Percentiles rank a stretch among this genome's conserved stretches.
Evolutionary conservation across 1,284 basidiomycete species (phyloP).

Genomic region (Apiotrichum siamense): DNA sequence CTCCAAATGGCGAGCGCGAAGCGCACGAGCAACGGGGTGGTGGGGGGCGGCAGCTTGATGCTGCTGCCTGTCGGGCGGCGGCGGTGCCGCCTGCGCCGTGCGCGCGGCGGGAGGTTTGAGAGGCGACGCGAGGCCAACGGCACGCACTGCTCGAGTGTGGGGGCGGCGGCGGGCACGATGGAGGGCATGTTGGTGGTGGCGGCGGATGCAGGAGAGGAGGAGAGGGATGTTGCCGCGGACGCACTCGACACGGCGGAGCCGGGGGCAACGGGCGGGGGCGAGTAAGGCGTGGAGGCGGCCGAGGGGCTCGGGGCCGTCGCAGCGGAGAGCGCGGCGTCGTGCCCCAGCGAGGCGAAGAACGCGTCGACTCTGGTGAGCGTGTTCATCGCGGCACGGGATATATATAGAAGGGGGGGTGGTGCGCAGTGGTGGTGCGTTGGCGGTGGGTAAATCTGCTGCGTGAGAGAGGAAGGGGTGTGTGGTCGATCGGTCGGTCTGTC

Average conservation of each 20-base stretch:
- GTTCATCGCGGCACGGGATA: too few species aligned
- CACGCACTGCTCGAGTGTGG: too few species aligned
- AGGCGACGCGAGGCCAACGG: neutral
- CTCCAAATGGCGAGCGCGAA: slow-evolving; percentile 41
- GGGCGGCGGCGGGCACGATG: neutral
- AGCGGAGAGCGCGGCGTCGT: neutral
- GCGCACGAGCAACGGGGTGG: slow-evolving; percentile 36
- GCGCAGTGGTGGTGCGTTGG: too few species aligned
- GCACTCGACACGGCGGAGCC: neutral
- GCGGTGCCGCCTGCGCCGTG: slow-evolving; percentile 1
- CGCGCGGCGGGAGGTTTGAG: slow-evolving; percentile 1
- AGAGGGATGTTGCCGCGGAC: neutral
- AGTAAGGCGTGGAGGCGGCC: neutral
- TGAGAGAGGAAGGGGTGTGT: too few species aligned
- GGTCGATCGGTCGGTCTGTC: too few species aligned
- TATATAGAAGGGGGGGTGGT: too few species aligned
- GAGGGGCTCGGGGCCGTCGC: neutral
- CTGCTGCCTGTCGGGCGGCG: slow-evolving; percentile 21
- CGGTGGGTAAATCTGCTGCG: too few species aligned
- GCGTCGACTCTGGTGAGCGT: slow-evolving; percentile 19
- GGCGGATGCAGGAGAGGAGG: slow-evolving; percentile 1
- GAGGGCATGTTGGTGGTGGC: neutral
- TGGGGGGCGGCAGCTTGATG: slow-evolving; percentile 39
- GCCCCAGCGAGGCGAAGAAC: slow-evolving; percentile 19
- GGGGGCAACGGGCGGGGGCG: neutral